Evolutionary conservation across 495 filamentous ascomycete species (phyloP), one percentile per base, ranked within the genome.

Genomic region (Penicillium canariense): DNA sequence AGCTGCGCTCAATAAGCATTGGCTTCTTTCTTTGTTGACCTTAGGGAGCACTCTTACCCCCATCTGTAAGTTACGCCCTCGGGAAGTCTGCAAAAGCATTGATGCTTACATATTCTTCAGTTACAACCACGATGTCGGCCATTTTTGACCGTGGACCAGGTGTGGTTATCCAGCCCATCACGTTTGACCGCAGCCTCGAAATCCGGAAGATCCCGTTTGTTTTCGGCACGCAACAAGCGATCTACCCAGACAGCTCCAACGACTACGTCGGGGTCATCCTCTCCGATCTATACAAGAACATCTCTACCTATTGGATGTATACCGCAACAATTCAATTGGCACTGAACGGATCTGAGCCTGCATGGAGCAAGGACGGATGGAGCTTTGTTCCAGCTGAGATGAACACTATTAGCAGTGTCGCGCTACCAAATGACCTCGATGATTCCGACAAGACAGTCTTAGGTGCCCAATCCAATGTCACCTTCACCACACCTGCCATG

Each of bases 81-180:
- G n/a, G 2, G 30, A 38, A 31, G 14, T 2, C 22, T 39, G 28
- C 6, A 3, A 2, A n/a, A n/a, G 2, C 3, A 3, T 8, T 15
- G 18, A 53, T 12, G 11, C n/a, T 46, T 14, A 39, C 26, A 23
- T 43, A 45, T 14, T 20, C 15, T 20, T 11, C 31, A 76, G 71
- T 65, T 26, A 76, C 69, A 5, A 68, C 70, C 18, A 46, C 66
- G 2, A 76, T 76, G 69, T 73, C 71, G 5, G 70, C 65, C 7
- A 17, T 76, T 1, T 71, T 71, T 25, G 49, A 68, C 30, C 51
- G 51, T 4, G 54, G 62, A 5, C 8, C 61, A 4, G 59, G 57
- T 0, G 30, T 47, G 10, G 17, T 66, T 20, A 30, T 23, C 6
- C 31, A 58, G 5, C 42, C 63, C 3, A 20, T 63, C 5, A 59